Evolutionary conservation across 2,329 filamentous ascomycete genomes (phyloP).

Genomic region (Sporothrix sp.): DNA sequence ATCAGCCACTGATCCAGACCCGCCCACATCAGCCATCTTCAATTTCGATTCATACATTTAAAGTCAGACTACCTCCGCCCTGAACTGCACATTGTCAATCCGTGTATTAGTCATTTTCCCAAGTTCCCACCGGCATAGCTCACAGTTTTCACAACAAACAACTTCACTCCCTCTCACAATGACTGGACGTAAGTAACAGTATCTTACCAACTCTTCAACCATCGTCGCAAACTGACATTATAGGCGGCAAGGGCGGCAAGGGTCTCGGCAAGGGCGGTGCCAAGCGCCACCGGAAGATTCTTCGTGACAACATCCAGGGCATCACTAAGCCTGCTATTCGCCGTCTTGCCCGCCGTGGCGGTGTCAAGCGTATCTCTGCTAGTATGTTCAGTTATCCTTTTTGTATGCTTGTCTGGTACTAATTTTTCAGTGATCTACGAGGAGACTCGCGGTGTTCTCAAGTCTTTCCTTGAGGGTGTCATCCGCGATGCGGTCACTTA

Average conservation of each 20-base stretch:
- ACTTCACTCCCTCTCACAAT: constrained; percentile 13
- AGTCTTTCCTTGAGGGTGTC: constrained; percentile 68
- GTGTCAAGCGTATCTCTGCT: constrained; percentile 99
- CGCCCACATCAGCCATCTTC: constrained; percentile 13
- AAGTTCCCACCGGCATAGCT: no score
- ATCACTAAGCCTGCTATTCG: constrained; percentile 98
- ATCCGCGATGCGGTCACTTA: constrained; percentile 70
- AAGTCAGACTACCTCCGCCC: constrained; percentile 13
- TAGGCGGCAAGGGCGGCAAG: constrained; percentile 93
- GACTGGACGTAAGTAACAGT: constrained; percentile 22
- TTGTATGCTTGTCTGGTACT: not conserved
- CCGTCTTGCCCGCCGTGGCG: constrained; percentile 96
- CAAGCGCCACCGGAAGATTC: constrained; percentile 98
- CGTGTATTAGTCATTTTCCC: not conserved
- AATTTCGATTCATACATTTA: constrained; percentile 19
- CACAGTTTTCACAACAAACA: not conserved
- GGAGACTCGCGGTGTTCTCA: constrained; percentile 67
- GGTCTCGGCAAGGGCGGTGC: constrained; percentile 96
- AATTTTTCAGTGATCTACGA: constrained; percentile 59
- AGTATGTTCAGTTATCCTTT: constrained; percentile 43
- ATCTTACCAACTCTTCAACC: not conserved
- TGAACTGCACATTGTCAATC: not conserved
- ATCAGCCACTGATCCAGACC: constrained; percentile 19
- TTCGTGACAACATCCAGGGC: constrained; percentile 99
- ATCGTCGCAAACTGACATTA: no score